Evolutionary conservation across 495 filamentous ascomycete genomes (phyloP).

Genomic region (Neurospora cerealis): DNA sequence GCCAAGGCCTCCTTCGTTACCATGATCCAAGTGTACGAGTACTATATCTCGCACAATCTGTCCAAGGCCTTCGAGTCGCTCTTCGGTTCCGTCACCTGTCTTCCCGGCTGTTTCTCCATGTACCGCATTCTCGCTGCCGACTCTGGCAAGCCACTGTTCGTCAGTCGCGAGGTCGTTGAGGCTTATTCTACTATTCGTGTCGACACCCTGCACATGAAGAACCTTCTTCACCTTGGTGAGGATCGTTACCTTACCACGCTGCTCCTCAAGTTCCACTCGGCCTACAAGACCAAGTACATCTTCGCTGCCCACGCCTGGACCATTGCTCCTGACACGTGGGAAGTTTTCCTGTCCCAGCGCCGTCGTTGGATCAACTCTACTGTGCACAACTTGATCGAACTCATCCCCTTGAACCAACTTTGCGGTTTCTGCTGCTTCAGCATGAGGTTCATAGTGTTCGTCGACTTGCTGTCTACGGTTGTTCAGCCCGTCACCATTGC

Average conservation of each 20-base stretch:
- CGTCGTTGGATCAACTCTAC: constrained; percentile 99
- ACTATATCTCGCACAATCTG: constrained; percentile 98
- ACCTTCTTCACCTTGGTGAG: constrained; percentile 86
- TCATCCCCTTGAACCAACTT: constrained; percentile 84
- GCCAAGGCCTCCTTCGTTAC: constrained; percentile 87
- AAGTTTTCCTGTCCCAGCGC: constrained; percentile 92
- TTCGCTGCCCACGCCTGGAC: constrained; percentile 90
- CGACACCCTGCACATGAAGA: constrained; percentile 98
- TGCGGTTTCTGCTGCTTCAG: constrained; percentile 99
- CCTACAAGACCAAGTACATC: constrained; percentile 97
- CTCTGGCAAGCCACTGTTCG: constrained; percentile 88
- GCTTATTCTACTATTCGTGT: constrained; percentile 85
- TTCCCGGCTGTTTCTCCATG: constrained; percentile 98
- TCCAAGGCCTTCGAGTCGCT: constrained; percentile 97
- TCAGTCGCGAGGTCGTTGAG: constrained; percentile 81
- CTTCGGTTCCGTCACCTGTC: constrained; percentile 93
- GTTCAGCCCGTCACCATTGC: constrained; percentile 87
- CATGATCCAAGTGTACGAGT: constrained; percentile 99
- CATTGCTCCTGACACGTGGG: constrained; percentile 86
- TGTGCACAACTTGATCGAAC: constrained; percentile 92
- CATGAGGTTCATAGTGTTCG: constrained; percentile 96
- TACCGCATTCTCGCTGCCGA: constrained; percentile 93
- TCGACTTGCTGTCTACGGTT: constrained; percentile 85
- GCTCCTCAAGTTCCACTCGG: constrained; percentile 82
- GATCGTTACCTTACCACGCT: constrained; percentile 95